Evolutionary conservation across 2,329 filamentous ascomycete species (phyloP).

Genomic region (Emericellopsis cladophorae): DNA sequence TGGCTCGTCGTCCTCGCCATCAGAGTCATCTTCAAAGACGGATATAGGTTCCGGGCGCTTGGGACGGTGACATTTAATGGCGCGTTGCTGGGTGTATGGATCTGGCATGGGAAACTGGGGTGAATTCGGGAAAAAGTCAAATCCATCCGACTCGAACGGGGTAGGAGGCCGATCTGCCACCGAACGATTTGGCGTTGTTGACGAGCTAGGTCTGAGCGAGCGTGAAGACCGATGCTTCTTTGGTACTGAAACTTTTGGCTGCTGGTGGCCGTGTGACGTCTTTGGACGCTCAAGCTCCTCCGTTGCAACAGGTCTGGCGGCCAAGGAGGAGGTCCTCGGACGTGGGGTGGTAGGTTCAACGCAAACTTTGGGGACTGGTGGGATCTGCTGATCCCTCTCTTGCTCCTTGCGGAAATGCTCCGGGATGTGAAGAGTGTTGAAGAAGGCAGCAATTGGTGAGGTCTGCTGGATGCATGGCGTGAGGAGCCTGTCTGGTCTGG

Average conservation of each 20-base stretch:
- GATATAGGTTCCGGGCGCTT: constrained; percentile 18
- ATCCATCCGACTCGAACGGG: neutral
- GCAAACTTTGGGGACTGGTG: too few relatives aligned
- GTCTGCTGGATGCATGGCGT: constrained; percentile 9
- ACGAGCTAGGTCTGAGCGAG: neutral
- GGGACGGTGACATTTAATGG: neutral
- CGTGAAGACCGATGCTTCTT: neutral
- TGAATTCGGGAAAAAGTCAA: neutral
- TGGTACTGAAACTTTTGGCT: neutral
- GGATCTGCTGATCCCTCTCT: neutral
- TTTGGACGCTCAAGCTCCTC: neutral
- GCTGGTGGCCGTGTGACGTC: neutral
- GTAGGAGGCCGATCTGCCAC: constrained; percentile 1
- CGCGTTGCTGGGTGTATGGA: neutral
- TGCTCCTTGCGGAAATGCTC: neutral
- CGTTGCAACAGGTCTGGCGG: neutral
- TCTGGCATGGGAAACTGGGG: neutral
- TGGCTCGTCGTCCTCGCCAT: constrained; percentile 16
- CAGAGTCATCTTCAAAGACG: constrained; percentile 36
- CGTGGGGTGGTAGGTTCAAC: neutral
- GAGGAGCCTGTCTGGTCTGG: constrained; percentile 13
- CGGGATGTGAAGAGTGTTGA: neutral
- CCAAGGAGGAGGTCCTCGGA: neutral
- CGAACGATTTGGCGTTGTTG: constrained; percentile 1
- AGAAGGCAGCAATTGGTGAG: neutral